Conservation (phyloP, 768 basidiomycete species). For the Bullera alba region DNA sequence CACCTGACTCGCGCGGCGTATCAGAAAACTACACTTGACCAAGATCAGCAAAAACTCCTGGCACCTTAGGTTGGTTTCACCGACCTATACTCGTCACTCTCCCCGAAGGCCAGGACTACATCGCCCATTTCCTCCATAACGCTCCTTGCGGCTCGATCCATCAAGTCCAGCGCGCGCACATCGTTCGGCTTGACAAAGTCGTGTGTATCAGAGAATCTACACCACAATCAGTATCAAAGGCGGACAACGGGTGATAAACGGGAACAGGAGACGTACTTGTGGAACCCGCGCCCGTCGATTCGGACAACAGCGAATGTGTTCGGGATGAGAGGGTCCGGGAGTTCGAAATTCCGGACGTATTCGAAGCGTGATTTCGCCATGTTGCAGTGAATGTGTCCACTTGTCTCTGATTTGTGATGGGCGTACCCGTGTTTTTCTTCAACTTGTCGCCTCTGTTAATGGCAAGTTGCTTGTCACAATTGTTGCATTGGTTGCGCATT, state of each 20-base stretch:
- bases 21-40: slow-evolving; percentile 75
- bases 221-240: background rate
- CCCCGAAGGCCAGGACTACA: slow-evolving; percentile 80
- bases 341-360: slow-evolving; percentile 83
- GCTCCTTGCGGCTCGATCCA: slow-evolving; percentile 79
- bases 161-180: slow-evolving; percentile 70
- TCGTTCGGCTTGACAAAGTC: slow-evolving; percentile 87
- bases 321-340: slow-evolving; percentile 76
- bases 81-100: slow-evolving; percentile 95
- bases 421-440: no score
- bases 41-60: background rate
- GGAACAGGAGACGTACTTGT: slow-evolving; percentile 55
- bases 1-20: slow-evolving; percentile 64
- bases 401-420: no score
- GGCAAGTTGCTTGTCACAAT: no score
- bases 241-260: background rate
- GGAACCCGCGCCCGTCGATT: slow-evolving; percentile 88
- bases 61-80: slow-evolving; percentile 15
- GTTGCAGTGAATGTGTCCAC: no score
- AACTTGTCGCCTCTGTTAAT: no score
- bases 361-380: slow-evolving; percentile 94
- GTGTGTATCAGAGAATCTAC: slow-evolving; percentile 78
- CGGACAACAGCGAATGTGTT: slow-evolving; percentile 77
- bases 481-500: no score
- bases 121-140: slow-evolving; percentile 79